Base-by-base conservation (phyloP, 1,139 yeast species). In the Suhomyces yuchorum region DNA sequence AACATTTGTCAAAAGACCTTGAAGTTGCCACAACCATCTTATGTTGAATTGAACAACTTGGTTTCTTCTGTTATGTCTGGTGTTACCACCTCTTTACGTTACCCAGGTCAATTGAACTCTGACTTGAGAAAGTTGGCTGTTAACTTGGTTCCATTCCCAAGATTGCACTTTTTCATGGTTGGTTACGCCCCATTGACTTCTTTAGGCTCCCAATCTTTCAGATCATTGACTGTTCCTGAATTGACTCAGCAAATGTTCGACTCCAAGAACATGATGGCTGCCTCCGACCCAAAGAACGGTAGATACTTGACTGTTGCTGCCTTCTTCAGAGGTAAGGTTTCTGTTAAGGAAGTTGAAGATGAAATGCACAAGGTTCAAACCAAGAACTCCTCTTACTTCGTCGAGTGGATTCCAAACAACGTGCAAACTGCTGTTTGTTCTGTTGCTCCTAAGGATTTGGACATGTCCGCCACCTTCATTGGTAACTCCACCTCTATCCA, bases 321-420 rank as follows among this genome's bases (percentile, higher is more conserved):
- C 14, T 88, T 90, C 74, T 90, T 88, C 75, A 82, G 97, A 71
- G 97, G 97, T 72, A 87, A 88, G 62, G 96, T 87, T 45, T 86
- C 96, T 11, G 87, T 87, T 49, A 87, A 88, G 72, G 97, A 90
- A 72, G 96, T 90, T 54, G 97, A 90, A 67, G 97, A 90, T 65
- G 96, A 89, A 70, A 88, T 90, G 92, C 82, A 77, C 69, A 84
- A 84, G 66, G 88, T 87, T 52, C 96, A 90, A 74, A 82, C 87
- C 51, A 85, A 87, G 70, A 86, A 89, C 70, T 78, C 91, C 19
- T 81, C 85, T 49, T 83, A 85, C 67, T 89, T 89, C 63, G 97
- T 91, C 50, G 97, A 91, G 70, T 91, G 97, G 97, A 91, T 91
- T 72, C 97, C 97, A 65, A 90, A 90, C 71, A 91, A 91, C 67